Evolutionary conservation across 352 stramenopile species (phyloP).

Genomic region (Phytophthora constricta): DNA sequence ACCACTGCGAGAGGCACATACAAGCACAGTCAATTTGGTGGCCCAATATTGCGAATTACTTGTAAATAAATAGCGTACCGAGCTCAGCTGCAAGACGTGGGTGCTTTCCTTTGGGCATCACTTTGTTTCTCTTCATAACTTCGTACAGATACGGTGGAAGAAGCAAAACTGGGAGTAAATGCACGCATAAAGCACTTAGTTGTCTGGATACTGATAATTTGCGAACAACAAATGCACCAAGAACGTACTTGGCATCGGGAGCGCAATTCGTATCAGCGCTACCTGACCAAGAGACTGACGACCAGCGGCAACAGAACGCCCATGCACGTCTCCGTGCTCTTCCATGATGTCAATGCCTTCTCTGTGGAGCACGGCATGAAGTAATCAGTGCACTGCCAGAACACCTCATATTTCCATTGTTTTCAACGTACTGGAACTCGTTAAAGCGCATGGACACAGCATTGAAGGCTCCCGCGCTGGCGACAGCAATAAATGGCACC

Average conservation of each 20-base stretch:
- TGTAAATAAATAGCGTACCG: slow-evolving; percentile 39
- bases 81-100: slow-evolving; percentile 81
- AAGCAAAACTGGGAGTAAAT: slow-evolving; percentile 58
- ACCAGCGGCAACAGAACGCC: slow-evolving; percentile 79
- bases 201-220: background rate
- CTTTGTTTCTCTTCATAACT: slow-evolving; percentile 72
- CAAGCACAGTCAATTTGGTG: slow-evolving; percentile 7
- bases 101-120: slow-evolving; percentile 77
- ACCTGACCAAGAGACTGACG: slow-evolving; percentile 83
- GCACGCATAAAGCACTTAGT: slow-evolving; percentile 1
- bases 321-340: slow-evolving; percentile 75
- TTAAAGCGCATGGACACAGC: slow-evolving; percentile 90
- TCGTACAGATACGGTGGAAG: slow-evolving; percentile 85
- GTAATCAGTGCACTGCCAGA: background rate
- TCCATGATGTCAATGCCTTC: slow-evolving; percentile 89
- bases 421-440: slow-evolving; percentile 73
- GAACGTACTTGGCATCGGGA: slow-evolving; percentile 81
- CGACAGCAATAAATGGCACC: slow-evolving; percentile 86
- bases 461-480: slow-evolving; percentile 85
- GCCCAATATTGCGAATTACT: background rate
- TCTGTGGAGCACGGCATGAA: slow-evolving; percentile 31
- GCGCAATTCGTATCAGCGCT: slow-evolving; percentile 75
- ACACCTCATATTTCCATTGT: background rate
- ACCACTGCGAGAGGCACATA: slow-evolving; percentile 44
- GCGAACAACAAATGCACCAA: background rate